Evolutionary conservation across 148 eudicot genomes (phyloP).

Genomic region (Rhododendron griersonianum): DNA sequence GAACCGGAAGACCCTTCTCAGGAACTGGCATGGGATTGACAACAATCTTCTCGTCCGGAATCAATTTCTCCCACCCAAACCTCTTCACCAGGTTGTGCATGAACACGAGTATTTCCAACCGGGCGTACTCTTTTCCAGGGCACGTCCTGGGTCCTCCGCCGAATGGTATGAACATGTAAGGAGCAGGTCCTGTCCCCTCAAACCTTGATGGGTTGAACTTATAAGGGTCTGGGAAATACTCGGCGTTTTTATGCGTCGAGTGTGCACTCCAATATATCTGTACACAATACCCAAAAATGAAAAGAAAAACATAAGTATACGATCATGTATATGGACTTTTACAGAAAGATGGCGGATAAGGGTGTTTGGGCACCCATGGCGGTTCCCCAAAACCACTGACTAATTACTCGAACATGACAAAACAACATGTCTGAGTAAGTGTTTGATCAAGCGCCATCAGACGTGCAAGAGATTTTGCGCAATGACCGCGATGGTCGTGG

Average conservation of each 20-base stretch:
- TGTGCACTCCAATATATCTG: slow-evolving; percentile 1
- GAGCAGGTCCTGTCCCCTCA: background rate
- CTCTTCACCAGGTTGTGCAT: background rate
- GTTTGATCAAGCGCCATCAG: too few relatives aligned
- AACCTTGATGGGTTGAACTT: background rate
- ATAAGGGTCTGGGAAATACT: background rate
- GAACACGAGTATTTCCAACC: slow-evolving; percentile 1
- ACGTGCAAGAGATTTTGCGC: too few relatives aligned
- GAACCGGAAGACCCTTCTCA: background rate
- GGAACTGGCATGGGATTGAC: background rate
- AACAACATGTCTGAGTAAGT: too few relatives aligned
- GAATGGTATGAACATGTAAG: background rate
- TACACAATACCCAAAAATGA: background rate
- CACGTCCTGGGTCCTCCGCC: background rate
- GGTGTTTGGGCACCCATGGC: too few relatives aligned
- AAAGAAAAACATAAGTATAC: background rate
- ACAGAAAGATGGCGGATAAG: too few relatives aligned
- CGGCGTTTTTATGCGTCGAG: background rate
- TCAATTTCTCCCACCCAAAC: background rate
- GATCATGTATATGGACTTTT: background rate
- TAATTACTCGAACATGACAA: too few relatives aligned
- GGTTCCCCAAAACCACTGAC: too few relatives aligned
- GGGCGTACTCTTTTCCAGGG: background rate
- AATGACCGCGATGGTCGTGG: too few relatives aligned
- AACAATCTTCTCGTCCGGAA: background rate